Conservation (phyloP, 352 stramenopile species). For the Phytopythium boreale region DNA sequence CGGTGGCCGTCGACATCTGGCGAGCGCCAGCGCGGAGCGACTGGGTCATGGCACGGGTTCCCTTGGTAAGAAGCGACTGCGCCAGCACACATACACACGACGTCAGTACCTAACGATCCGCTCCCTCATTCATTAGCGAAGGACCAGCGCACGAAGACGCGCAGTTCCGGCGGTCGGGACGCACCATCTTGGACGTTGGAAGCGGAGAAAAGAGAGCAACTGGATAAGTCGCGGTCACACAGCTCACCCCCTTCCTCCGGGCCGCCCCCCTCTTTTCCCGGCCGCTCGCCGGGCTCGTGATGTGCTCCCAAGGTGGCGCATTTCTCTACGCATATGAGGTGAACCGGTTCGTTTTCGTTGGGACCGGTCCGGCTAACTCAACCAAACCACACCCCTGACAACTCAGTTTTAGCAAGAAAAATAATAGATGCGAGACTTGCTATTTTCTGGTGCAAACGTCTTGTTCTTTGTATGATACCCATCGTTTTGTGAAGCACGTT, state of each 20-base stretch:
- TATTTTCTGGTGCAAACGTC: too few species aligned
- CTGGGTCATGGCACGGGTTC: slow-evolving; percentile 46
- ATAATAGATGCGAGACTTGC: too few species aligned
- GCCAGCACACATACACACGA: background rate
- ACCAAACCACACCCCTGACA: background rate
- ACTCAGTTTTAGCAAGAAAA: too few species aligned
- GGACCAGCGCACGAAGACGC: background rate
- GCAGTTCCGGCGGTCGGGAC: background rate
- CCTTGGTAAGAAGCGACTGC: slow-evolving; percentile 67
- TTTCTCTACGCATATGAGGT: slow-evolving; percentile 2
- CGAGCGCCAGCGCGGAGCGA: slow-evolving; percentile 54
- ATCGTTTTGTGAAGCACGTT: too few species aligned
- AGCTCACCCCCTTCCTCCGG: background rate
- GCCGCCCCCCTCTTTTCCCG: background rate
- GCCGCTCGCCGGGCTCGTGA: slow-evolving; percentile 1
- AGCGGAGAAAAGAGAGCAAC: slow-evolving; percentile 10
- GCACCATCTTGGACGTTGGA: slow-evolving; percentile 11
- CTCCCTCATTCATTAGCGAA: too few species aligned
- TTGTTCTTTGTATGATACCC: too few species aligned
- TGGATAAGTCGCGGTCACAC: background rate
- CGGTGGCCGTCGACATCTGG: slow-evolving; percentile 77
- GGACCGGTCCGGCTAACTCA: background rate
- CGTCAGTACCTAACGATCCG: too few species aligned
- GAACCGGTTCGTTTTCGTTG: background rate
- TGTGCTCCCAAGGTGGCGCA: slow-evolving; percentile 1